Conservation (phyloP, 2,329 filamentous ascomycete species). For the Colletotrichum sp. region DNA sequence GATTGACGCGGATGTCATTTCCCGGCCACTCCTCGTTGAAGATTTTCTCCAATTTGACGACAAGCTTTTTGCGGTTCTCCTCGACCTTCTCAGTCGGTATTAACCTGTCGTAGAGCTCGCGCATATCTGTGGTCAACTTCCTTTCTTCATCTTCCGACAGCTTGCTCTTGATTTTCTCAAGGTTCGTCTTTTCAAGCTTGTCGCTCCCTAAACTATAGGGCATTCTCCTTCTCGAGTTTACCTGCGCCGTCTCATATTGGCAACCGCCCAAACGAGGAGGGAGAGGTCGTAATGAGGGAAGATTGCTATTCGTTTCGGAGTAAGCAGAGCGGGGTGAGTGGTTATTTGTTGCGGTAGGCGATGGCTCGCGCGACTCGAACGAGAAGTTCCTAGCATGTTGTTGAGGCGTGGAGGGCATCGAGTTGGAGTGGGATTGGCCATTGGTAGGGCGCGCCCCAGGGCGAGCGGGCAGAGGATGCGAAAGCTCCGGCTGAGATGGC, state of each 20-base stretch:
- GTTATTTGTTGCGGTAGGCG: constrained; percentile 76
- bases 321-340: constrained; percentile 91
- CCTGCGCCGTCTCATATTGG: constrained; percentile 87
- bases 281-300: constrained; percentile 71
- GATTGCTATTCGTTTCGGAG: constrained; percentile 81
- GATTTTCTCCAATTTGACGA: constrained; percentile 86
- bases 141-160: constrained; percentile 76
- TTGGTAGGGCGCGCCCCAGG: constrained; percentile 27
- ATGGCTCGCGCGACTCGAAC: constrained; percentile 78
- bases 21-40: constrained; percentile 93
- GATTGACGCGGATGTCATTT: constrained; percentile 85
- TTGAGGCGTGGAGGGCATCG: constrained; percentile 91
- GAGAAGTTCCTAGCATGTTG: constrained; percentile 86
- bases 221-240: constrained; percentile 84
- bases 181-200: constrained; percentile 72
- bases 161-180: constrained; percentile 73
- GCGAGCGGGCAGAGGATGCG: constrained; percentile 26
- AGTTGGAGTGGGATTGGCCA: constrained; percentile 71
- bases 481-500: constrained; percentile 43
- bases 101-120: constrained; percentile 83
- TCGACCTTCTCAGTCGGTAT: constrained; percentile 83
- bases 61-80: constrained; percentile 73
- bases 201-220: constrained; percentile 90
- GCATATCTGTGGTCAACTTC: constrained; percentile 82
- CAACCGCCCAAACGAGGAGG: constrained; percentile 68